phyloP scores from a whole-genome alignment of 2,329 filamentous ascomycete genomes.

The Phaeomoniella chlamydospora region DNA sequence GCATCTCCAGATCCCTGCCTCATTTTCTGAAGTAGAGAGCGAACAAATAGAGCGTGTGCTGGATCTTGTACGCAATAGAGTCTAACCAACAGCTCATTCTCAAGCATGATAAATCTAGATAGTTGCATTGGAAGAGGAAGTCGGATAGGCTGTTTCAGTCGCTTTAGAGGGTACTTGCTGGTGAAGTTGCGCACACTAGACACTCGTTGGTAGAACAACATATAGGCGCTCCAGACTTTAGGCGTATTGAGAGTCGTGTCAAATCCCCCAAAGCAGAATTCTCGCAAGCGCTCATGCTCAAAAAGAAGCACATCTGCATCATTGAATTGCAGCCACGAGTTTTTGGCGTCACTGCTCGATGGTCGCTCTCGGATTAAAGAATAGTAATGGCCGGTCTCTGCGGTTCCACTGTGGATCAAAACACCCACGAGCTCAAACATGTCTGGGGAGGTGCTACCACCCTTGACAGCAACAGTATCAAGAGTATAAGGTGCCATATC shows the following conservation, averaged over 20 bases:
- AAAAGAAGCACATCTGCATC: constrained; percentile 70
- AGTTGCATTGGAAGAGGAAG: constrained; percentile 30
- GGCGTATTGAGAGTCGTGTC: constrained; percentile 39
- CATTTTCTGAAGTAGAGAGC: constrained; percentile 44
- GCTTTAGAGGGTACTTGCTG: constrained; percentile 26
- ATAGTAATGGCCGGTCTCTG: constrained; percentile 93
- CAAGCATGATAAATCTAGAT: constrained; percentile 44
- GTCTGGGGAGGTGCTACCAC: constrained; percentile 46
- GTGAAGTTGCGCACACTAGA: constrained; percentile 46
- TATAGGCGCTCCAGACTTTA: constrained; percentile 79
- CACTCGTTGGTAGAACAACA: constrained; percentile 88
- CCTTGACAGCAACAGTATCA: constrained; percentile 58
- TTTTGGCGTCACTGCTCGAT: constrained; percentile 25
- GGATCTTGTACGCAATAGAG: constrained; percentile 70
- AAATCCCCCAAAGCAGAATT: constrained; percentile 64
- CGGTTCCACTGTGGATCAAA: constrained; percentile 82
- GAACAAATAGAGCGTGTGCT: constrained; percentile 53
- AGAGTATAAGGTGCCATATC: constrained; percentile 85
- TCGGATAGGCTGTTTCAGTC: constrained; percentile 34
- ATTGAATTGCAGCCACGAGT: constrained; percentile 82
- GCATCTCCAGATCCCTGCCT: constrained; percentile 31
- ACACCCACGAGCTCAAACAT: constrained; percentile 89
- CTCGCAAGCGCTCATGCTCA: constrained; percentile 58
- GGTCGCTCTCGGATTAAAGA: constrained; percentile 81
- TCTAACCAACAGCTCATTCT: constrained; percentile 61